Conservation (phyloP, 2,329 filamentous ascomycete species). For the Uncinocarpus reesii region DNA sequence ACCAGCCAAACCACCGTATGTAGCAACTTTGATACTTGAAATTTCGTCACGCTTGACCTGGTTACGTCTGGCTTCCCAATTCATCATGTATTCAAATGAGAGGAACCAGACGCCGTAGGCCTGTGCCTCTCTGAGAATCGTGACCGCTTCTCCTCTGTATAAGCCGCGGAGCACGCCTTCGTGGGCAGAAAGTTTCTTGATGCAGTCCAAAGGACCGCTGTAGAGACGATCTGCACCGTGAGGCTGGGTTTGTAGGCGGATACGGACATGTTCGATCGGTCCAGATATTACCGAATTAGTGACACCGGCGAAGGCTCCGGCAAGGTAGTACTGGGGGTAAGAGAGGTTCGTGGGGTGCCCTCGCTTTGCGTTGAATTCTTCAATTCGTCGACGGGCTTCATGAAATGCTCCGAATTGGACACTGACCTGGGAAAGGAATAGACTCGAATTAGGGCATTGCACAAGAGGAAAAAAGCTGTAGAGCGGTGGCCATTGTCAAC, state of each 20-base stretch:
- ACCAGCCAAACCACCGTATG: conserved; percentile 86
- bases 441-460: conserved; percentile 2
- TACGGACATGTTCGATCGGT: conserved; percentile 94
- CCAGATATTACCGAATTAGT: conserved; percentile 80
- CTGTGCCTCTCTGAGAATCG: conserved; percentile 76
- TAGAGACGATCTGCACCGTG: conserved; percentile 74
- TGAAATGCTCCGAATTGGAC: conserved; percentile 98
- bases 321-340: conserved; percentile 78
- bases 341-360: conserved; percentile 45
- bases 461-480: not conserved
- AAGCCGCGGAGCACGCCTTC: conserved; percentile 62
- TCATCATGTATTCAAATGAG: conserved; percentile 94
- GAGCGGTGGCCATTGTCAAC: conserved; percentile 17
- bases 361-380: conserved; percentile 55
- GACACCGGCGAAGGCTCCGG: conserved; percentile 85
- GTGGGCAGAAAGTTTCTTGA: conserved; percentile 64
- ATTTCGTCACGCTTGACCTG: conserved; percentile 64
- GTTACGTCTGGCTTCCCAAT: conserved; percentile 71
- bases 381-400: conserved; percentile 75
- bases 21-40: conserved; percentile 71
- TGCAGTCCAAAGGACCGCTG: conserved; percentile 76
- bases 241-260: conserved; percentile 90
- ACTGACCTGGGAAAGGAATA: conserved; percentile 45
- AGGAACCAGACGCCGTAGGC: conserved; percentile 96
- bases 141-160: conserved; percentile 81